A percentile compares a stretch with the other conserved stretches of the same genome.
phyloP scores from a whole-genome alignment of 2,329 filamentous ascomycete species.

The Colletotrichum sansevieriae region DNA sequence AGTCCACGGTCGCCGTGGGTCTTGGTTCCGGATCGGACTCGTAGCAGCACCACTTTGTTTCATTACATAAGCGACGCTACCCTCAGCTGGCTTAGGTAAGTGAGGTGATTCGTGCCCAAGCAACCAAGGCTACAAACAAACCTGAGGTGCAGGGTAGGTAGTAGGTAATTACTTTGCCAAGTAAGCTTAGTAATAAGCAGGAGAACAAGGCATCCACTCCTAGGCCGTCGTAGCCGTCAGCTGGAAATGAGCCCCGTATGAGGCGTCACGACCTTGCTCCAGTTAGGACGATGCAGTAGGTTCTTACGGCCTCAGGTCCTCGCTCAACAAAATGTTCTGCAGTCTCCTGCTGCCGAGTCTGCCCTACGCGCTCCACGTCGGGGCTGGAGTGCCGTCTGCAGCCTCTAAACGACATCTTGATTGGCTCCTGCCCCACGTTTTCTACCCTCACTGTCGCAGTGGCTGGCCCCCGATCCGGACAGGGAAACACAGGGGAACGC shows the following conservation, averaged over 20 bases:
- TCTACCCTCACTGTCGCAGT: conserved; percentile 30
- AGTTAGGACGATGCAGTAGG: background rate
- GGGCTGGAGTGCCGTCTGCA: conserved; percentile 29
- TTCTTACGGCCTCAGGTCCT: conserved; percentile 3
- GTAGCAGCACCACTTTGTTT: conserved; percentile 1
- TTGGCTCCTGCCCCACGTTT: conserved; percentile 41
- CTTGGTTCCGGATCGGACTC: conserved; percentile 28
- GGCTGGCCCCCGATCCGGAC: conserved; percentile 27
- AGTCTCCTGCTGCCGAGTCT: conserved; percentile 24
- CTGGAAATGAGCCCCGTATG: background rate
- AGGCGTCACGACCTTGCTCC: no score
- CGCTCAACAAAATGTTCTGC: no score
- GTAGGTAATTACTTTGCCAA: background rate
- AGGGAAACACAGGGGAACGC: conserved; percentile 32
- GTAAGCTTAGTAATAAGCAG: conserved; percentile 11
- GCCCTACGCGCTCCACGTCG: conserved; percentile 28
- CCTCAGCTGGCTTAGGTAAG: background rate
- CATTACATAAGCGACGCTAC: background rate
- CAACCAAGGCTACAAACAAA: no score
- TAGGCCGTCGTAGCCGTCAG: background rate
- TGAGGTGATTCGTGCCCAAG: background rate
- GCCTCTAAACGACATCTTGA: conserved; percentile 11
- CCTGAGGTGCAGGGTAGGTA: no score
- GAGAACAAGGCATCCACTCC: background rate
- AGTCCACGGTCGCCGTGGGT: conserved; percentile 29